Evolutionary conservation across 441 rosid genomes (phyloP).

Genomic region (Monsonia emarginata): DNA sequence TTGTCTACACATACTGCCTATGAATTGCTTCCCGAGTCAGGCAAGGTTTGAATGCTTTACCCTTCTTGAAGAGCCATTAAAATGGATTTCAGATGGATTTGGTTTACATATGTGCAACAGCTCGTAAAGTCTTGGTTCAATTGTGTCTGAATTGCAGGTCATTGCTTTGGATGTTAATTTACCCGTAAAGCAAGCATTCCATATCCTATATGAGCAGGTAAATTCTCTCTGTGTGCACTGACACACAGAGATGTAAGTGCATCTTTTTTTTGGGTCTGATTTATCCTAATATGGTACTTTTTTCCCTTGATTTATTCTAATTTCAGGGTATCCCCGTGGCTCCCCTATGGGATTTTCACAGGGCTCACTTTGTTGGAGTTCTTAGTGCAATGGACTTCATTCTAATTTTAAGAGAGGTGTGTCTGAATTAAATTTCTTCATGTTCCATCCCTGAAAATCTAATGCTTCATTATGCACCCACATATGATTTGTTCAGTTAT

Average conservation of each 20-base stretch:
- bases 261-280: not conserved
- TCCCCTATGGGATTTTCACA: constrained; percentile 53
- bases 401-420: constrained; percentile 49
- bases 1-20: constrained; percentile 46
- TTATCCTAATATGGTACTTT: not conserved
- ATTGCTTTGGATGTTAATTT: constrained; percentile 53
- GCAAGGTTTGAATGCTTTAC: constrained; percentile 53
- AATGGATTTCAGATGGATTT: constrained; percentile 9
- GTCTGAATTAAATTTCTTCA: constrained; percentile 1
- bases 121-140: not conserved
- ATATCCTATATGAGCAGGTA: constrained; percentile 57
- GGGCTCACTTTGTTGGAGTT: constrained; percentile 51
- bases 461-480: not conserved
- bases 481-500: not conserved
- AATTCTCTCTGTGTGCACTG: constrained; percentile 13
- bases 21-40: constrained; percentile 66
- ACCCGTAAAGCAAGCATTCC: constrained; percentile 66
- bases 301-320: constrained; percentile 2
- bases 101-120: not conserved
- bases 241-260: not conserved
- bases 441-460: not conserved
- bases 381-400: constrained; percentile 52
- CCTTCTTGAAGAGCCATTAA: constrained; percentile 15
- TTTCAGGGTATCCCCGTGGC: constrained; percentile 54
- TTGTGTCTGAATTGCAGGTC: constrained; percentile 27